Conservation (phyloP, 306 rosid species). For the Rubus idaeus region DNA sequence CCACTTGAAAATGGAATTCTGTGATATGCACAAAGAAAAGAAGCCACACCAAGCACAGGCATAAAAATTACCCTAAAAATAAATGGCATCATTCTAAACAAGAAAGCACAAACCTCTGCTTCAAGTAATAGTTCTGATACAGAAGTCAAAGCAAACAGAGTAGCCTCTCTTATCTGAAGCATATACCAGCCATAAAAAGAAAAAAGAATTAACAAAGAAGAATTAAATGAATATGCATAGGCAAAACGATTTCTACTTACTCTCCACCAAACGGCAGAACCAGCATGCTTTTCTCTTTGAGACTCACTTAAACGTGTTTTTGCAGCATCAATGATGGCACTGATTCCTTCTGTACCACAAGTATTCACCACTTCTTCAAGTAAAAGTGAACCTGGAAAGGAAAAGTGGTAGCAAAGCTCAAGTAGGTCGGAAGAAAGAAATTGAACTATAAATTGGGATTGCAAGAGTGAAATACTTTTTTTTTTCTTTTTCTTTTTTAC, state of each 20-base stretch:
- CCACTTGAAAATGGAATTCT: conserved; percentile 9
- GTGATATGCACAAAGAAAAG: conserved; percentile 19
- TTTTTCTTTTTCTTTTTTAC: no score
- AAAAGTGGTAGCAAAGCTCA: neutral
- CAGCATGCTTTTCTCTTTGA: conserved; percentile 60
- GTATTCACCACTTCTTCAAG: conserved; percentile 72
- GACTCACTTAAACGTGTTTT: conserved; percentile 62
- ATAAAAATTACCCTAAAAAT: conserved; percentile 8
- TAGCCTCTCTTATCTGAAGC: conserved; percentile 90
- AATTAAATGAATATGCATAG: neutral
- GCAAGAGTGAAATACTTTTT: neutral
- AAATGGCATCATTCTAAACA: conserved; percentile 6
- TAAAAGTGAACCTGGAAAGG: conserved; percentile 63
- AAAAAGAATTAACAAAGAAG: conserved; percentile 10
- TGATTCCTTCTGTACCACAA: conserved; percentile 60
- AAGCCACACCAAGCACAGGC: conserved; percentile 15
- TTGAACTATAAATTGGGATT: conserved; percentile 1
- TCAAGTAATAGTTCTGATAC: conserved; percentile 76
- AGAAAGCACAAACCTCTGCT: conserved; percentile 55
- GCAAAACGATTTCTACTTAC: conserved; percentile 42
- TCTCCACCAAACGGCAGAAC: conserved; percentile 84
- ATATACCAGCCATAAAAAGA: conserved; percentile 15
- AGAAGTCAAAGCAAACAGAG: conserved; percentile 72
- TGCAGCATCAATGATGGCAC: conserved; percentile 69
- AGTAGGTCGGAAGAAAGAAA: neutral